Evolutionary conservation across 352 stramenopile genomes (phyloP), one percentile per base, ranked within the genome.

Genomic region (Phytophthora foliorum): DNA sequence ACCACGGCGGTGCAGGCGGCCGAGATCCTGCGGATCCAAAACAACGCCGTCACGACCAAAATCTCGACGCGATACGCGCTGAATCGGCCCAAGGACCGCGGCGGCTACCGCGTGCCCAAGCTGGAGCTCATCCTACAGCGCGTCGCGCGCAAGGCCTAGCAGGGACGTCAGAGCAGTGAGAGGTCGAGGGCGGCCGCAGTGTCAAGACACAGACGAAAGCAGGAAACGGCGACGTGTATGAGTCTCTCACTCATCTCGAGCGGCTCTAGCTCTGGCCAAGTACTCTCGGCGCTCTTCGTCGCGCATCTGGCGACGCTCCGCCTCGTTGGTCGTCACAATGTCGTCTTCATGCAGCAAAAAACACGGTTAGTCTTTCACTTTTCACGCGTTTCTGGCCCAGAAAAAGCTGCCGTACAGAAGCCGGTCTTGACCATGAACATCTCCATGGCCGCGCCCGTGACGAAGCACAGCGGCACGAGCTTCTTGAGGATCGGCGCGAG

Each of bases 341-440:
- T 94, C 86, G 59, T 95, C 88, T 95, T 69, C 41, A 63, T 42
- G 22, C 38, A 31, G 16, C 29, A 60, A 49, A 46, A 44, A 67
- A 25, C 39, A 49, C 11, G 17, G 42, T 72, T 42, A 67, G 52
- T 55, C 29, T 67, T 51, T 32, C 36, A 25, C 16, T 42, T 39
- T 29, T 14, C 4, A 17, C 13, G 17, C 7, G 21, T 41, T 59
- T 48, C 27, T 19, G 66, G 31, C 24, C 32, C 9, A 39, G 22
- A 39, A 25, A n/a, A 49, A 49, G 21, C 42, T 6, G 19, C 19
- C 88, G 67, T 73, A 96, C 88, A 96, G 67, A 96, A 96, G 31
- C 86, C 88, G 0, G 88, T 94, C 61, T 96, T 94, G 73, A 97
- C 89, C 90, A 97, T 97, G 63, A 97, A 95, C 13, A 85, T 41